These are phyloP conservation scores for Chondrostereum purpureum DNA, from an alignment of 1,284 basidiomycete species.

Conservation along the genomic window DNA sequence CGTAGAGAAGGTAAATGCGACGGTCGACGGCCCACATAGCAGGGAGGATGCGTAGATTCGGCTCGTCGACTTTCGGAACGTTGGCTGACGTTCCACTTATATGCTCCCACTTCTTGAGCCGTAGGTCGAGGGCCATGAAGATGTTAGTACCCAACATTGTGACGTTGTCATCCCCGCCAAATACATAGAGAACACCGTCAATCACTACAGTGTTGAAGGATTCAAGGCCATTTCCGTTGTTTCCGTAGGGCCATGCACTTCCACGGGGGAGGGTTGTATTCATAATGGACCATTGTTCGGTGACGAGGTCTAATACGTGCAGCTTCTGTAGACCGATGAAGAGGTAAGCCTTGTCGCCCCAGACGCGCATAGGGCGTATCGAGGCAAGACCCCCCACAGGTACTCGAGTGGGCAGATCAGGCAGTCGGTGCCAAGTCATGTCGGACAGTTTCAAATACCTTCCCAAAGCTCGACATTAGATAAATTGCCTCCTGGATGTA, in stretches of 20 bases:
- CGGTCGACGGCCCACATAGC: constrained; percentile 9
- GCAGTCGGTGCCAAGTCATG: constrained; percentile 3
- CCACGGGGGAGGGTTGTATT: constrained; percentile 1
- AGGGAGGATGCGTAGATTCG: constrained; percentile 9
- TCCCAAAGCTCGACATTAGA: neutral
- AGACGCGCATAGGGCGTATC: constrained; percentile 5
- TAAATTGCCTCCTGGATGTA: too few species aligned
- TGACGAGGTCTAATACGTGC: constrained; percentile 6
- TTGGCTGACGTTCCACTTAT: constrained; percentile 8
- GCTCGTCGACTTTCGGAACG: constrained; percentile 4
- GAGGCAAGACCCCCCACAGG: constrained; percentile 2
- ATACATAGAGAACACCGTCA: constrained; percentile 10
- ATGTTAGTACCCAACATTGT: constrained; percentile 9
- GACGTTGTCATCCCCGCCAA: constrained; percentile 9
- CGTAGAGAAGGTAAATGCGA: constrained; percentile 11
- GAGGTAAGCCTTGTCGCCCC: constrained; percentile 4
- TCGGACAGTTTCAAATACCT: constrained; percentile 2
- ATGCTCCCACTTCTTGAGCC: constrained; percentile 8
- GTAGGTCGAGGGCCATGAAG: constrained; percentile 12
- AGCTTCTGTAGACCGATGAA: constrained; percentile 3
- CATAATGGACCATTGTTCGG: constrained; percentile 1
- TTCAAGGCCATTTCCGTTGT: neutral
- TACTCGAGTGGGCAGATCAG: neutral
- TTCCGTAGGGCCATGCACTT: constrained; percentile 1
- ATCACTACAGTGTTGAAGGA: constrained; percentile 1